phyloP scores from a whole-genome alignment of 257 asterid species.

The Solanum piurae region DNA sequence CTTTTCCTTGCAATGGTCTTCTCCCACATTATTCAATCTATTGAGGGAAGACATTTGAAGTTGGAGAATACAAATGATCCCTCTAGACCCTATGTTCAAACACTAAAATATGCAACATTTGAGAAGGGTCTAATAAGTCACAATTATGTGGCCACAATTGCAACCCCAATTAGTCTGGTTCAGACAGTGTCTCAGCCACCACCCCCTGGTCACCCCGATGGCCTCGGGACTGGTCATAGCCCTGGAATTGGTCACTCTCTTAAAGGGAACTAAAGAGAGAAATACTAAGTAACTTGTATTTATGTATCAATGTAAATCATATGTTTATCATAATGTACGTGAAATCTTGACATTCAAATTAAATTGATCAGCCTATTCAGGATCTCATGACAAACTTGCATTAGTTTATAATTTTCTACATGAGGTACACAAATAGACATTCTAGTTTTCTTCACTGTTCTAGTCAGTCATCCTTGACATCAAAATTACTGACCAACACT shows the following conservation, averaged over 20 bases:
- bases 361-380: background rate
- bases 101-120: too few relatives aligned
- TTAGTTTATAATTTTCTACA: background rate
- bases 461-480: background rate
- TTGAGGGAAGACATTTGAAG: background rate
- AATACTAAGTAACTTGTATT: background rate
- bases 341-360: background rate
- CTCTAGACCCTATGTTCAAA: background rate
- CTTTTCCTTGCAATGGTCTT: constrained; percentile 24
- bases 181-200: constrained; percentile 11
- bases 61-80: background rate
- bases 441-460: background rate
- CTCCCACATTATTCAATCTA: constrained; percentile 7
- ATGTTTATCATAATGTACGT: too few relatives aligned
- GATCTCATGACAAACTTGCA: background rate
- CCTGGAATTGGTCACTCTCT: constrained; percentile 22
- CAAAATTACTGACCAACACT: background rate
- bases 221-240: constrained; percentile 11
- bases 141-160: background rate
- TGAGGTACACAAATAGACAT: background rate
- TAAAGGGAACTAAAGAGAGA: background rate
- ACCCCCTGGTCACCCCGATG: constrained; percentile 32
- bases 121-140: background rate
- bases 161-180: background rate
- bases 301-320: background rate